Base-by-base conservation (phyloP, 2,329 filamentous ascomycete genomes). In the Colletotrichum tamarilloi region DNA sequence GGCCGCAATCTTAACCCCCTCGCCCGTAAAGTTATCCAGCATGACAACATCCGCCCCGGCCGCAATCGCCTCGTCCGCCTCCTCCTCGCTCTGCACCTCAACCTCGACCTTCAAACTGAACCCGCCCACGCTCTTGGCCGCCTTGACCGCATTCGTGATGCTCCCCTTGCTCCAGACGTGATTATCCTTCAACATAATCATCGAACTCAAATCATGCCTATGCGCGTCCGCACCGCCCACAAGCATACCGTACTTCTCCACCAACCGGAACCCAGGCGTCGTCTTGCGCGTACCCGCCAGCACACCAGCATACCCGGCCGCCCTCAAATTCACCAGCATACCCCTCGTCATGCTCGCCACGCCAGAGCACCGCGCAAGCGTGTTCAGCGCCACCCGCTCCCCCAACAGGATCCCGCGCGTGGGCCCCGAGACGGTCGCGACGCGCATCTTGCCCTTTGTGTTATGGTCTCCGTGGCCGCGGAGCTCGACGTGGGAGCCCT, bases 111-210 rank as follows among this genome's bases (percentile, higher is more conserved):
- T 99, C 72, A 98, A 88, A 53, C 94, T 91, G 83, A 98, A 99
- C 0, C 97, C 97, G 9, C 92, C 96, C 0, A 93, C 94, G 12
- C 92, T 88, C 81, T 94, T 94, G 28, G 97, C 97, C 2, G 96
- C 94, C 53, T 87, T 86, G 28, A 99, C 95, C 6, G 97, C 97
- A 26, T 93, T 91, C 1, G 93, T 92, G 82, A 99, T 98, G 80
- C 93, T 94, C 30, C 93, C 93, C 67, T 93, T 92, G 75, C 94
- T 95, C 93, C 96, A 98, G 70, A 99, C 93, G 84, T 99, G 97
- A 84, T 99, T 99, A 84, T 99, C 97, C 86, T 99, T 99, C 76
- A 99, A 88, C 97, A 99, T 99, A 69, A 95, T 95, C 97, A 99
- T 98, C 76, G 92, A 90, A 81, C 92, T 94, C 69, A 99, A 87